These are phyloP conservation scores for Puccinia coronata DNA, from an alignment of 1,284 basidiomycete species.

Conservation along the genomic window DNA sequence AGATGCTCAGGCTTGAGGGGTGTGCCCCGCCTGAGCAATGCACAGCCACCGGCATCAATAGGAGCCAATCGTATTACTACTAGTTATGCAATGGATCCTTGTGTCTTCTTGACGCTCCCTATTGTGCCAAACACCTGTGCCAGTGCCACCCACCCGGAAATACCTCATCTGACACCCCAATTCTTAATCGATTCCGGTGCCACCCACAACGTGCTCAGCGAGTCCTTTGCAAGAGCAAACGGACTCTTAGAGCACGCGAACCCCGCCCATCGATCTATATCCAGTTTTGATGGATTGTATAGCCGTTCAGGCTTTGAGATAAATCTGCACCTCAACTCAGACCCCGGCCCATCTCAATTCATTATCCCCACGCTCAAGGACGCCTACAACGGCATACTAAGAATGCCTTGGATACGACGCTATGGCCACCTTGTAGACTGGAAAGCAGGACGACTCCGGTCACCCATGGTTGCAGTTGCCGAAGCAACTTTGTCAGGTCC, in stretches of 20 bases:
- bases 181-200: neutral
- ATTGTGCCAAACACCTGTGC: too few relatives aligned
- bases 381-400: neutral
- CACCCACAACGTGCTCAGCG: neutral
- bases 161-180: neutral
- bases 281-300: too few relatives aligned
- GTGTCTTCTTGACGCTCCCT: slow-evolving; percentile 7
- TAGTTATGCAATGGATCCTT: too few relatives aligned
- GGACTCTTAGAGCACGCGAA: neutral
- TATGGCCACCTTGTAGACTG: too few relatives aligned
- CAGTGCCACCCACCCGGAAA: neutral
- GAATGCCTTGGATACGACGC: neutral
- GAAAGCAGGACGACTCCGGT: too few relatives aligned
- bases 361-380: neutral
- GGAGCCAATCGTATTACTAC: neutral
- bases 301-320: neutral
- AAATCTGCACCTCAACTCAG: neutral
- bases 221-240: neutral
- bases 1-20: too few relatives aligned
- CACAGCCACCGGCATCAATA: neutral
- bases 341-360: neutral
- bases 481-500: too few relatives aligned
- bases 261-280: neutral
- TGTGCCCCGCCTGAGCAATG: too few relatives aligned
- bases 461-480: neutral